phyloP scores from a whole-genome alignment of 805 yeast genomes.

The Starmerella etchellsii region DNA sequence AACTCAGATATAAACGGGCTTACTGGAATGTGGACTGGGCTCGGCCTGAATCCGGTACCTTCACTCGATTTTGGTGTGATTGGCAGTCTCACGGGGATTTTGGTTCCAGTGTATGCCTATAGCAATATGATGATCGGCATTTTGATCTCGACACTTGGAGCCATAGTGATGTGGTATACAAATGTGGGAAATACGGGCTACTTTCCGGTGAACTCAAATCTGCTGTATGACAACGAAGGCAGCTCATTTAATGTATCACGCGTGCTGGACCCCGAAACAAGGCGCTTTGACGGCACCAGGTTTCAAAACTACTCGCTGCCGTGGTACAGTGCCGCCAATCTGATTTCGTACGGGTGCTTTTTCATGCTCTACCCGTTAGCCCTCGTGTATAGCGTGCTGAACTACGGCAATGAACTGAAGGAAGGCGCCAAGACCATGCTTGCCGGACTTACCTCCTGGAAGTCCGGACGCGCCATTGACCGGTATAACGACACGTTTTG shows the following conservation, averaged over 20 bases:
- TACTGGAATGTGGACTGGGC: slow-evolving; percentile 38
- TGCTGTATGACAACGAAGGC: slow-evolving; percentile 41
- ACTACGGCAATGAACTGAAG: slow-evolving; percentile 13
- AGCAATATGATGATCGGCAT: slow-evolving; percentile 27
- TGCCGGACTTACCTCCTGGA: slow-evolving; percentile 16
- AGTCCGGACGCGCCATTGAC: slow-evolving; percentile 33
- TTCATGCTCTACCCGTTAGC: slow-evolving; percentile 46
- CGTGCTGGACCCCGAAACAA: slow-evolving; percentile 36
- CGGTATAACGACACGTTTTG: slow-evolving; percentile 17
- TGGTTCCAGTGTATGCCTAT: not conserved
- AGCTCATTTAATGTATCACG: slow-evolving; percentile 33
- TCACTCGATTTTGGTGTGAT: slow-evolving; percentile 33
- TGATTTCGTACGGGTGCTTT: slow-evolving; percentile 46
- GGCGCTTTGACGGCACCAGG: slow-evolving; percentile 31
- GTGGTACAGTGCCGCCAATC: slow-evolving; percentile 48
- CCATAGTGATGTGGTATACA: slow-evolving; percentile 31
- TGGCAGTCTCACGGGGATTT: not conserved
- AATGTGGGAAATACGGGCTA: slow-evolving; percentile 40
- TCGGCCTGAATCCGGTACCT: slow-evolving; percentile 42
- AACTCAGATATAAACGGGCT: slow-evolving; percentile 46
- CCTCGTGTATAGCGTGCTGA: slow-evolving; percentile 35
- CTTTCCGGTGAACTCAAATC: slow-evolving; percentile 38
- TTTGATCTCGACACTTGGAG: slow-evolving; percentile 26
- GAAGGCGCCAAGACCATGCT: slow-evolving; percentile 4
- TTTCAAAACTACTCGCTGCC: slow-evolving; percentile 57